Base-by-base conservation (phyloP, 2,329 filamentous ascomycete species). In the Juglanconis juglandina region DNA sequence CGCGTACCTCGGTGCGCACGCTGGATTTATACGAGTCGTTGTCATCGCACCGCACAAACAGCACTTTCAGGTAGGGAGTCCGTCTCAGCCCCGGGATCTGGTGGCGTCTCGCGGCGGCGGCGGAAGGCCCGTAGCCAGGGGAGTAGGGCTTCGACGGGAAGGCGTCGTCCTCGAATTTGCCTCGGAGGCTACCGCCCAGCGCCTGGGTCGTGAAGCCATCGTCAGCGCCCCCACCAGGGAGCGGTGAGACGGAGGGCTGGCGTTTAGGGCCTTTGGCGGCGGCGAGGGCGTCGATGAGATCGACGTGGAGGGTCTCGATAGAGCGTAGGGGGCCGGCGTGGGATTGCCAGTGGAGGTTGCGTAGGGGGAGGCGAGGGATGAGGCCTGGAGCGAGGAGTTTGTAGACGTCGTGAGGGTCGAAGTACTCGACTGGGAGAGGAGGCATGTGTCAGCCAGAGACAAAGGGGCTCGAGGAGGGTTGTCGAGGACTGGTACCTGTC, bases 271-370 rank as follows among this genome's bases (percentile, higher is more conserved):
- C 6, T 68, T 70, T 47, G 30, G 73, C 61, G 13, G 74, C 69
- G 13, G 75, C 72, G 48, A 72, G 66, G 74, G 84, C 79, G 7
- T 88, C 83, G n/a, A 93, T 80, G 61, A 98, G 87, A 63, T 96
- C 92, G 68, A 98, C 86, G 70, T 97, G 92, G 46, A 99, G 85
- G 11, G 92, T 93, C 70, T 92, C 89, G 72, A 99, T 99, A 13
- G 95, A 97, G 66, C 95, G 89, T 41, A 98, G 79, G 2, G 95
- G 95, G 0, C 95, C 89, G 34, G 89, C 89, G 63, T 96, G 91
- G 13, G 95, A 96, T 74, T 98, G 96, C 95, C 95, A 99, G 71
- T 98, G 92, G 50, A 99, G 86, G 70, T 98, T 96, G 65, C 88
- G 89, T 42, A 99, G 81, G 39, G 95, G 95, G 0, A 98, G 82